These are phyloP conservation scores for Puccinia triticina DNA, from an alignment of 1,284 basidiomycete species.

Conservation along the genomic window DNA sequence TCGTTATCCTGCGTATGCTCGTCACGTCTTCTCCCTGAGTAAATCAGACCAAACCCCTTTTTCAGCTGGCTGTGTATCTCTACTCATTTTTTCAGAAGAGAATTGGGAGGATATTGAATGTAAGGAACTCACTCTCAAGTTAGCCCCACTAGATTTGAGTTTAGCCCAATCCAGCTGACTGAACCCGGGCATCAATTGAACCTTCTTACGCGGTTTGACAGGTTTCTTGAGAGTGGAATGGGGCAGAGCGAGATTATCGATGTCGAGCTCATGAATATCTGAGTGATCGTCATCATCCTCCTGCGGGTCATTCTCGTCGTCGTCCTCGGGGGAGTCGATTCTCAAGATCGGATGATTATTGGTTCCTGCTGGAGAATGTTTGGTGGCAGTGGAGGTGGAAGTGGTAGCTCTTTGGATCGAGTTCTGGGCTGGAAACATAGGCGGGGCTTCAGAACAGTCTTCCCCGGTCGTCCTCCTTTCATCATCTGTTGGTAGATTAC, in stretches of 20 bases:
- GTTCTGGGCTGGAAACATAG: slow-evolving; percentile 27
- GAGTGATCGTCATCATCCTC: neutral
- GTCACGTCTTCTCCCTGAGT: slow-evolving; percentile 57
- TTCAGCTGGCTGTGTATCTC: slow-evolving; percentile 58
- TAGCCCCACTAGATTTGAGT: slow-evolving; percentile 74
- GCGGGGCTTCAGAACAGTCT: slow-evolving; percentile 9
- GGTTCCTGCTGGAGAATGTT: neutral
- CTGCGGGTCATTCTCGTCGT: neutral
- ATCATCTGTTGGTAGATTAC: neutral
- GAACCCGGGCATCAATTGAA: slow-evolving; percentile 86
- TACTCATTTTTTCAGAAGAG: neutral
- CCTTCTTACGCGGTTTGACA: slow-evolving; percentile 68
- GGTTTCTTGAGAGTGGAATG: slow-evolving; percentile 39
- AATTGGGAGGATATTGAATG: neutral
- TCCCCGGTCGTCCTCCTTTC: neutral
- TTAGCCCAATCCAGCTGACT: slow-evolving; percentile 93
- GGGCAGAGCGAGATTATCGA: neutral
- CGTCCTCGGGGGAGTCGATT: slow-evolving; percentile 20
- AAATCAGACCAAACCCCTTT: slow-evolving; percentile 45
- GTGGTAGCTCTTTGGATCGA: slow-evolving; percentile 36
- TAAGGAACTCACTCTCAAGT: slow-evolving; percentile 70
- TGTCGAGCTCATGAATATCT: neutral
- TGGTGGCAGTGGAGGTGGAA: neutral
- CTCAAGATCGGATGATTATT: neutral
- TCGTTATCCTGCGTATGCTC: slow-evolving; percentile 72